Evolutionary conservation across 331 rosid species (phyloP), one percentile per base, ranked within the genome.

Genomic region (Arachis monticola): DNA sequence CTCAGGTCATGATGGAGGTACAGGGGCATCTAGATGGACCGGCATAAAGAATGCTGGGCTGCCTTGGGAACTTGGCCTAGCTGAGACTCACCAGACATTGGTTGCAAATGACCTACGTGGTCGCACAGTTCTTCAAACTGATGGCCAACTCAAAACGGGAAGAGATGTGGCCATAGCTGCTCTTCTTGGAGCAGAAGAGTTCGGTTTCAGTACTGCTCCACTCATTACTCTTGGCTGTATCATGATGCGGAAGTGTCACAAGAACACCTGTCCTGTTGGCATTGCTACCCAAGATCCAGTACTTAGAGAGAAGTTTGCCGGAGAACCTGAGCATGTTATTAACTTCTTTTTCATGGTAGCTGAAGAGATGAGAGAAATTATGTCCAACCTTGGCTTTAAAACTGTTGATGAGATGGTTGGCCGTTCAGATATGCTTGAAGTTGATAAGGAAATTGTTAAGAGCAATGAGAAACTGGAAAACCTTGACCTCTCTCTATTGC

Each of bases 21-120:
- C 97, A n/a, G 99, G 99, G 69, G 99, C 99, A 60, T 94, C 99
- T 32, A 90, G 97, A 86, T 94, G 99, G 99, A 94, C 97, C 56
- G 99, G 99, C 51, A 94, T 94, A 79, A 94, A 94, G 89, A 94
- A 85, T 86, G 99, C 99, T 48, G 97, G 99, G 71, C 93, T 94
- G 22, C 99, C 99, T 14, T 94, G 97, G 99, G 99, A 94, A 78
- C 97, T 94, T 64, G 99, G 99, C 51, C 79, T 92, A 78, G 99
- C 97, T 27, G 99, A 94, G 90, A 94, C 99, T 42, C 97, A 94
- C 84, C 99, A 94, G 72, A 94, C 97, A 3, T 83, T 94, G 79
- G 99, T 94, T 75, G 96, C 97, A 67, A 94, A 94, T 81, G 91
- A 94, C 77, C 91, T 94, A 3, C 97, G 99, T 59, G 99, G 99